Evolutionary conservation across 2,329 filamentous ascomycete genomes (phyloP).

Genomic region (Microdochium bolleyi): DNA sequence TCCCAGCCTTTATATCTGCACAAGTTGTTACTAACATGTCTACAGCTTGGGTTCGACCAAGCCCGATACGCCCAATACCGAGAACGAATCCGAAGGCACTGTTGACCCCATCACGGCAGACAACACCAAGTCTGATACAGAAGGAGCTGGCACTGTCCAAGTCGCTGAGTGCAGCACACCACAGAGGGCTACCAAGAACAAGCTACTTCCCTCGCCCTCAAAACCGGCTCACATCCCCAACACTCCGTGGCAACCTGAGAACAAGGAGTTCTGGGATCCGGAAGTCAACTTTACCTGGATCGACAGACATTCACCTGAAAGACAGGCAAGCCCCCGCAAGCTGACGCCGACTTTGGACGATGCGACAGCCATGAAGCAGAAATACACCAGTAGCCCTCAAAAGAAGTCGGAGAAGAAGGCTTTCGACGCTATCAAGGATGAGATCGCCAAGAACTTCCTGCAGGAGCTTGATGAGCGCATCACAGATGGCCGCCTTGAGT

Average conservation of each 20-base stretch:
- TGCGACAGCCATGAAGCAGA: conserved; percentile 18
- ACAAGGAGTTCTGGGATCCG: conserved; percentile 23
- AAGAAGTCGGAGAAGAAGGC: conserved; percentile 41
- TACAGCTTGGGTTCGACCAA: not conserved
- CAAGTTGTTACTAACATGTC: not conserved
- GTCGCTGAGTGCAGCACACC: not conserved
- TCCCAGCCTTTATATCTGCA: too few species aligned
- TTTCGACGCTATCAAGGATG: conserved; percentile 56
- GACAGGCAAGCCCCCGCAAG: conserved; percentile 11
- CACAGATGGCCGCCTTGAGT: conserved; percentile 48
- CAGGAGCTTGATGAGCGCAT: conserved; percentile 59
- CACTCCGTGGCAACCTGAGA: conserved; percentile 21
- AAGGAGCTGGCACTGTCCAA: not conserved
- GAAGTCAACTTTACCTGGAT: conserved; percentile 23
- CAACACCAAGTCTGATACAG: not conserved
- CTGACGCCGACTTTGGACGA: conserved; percentile 10
- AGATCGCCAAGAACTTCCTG: conserved; percentile 57
- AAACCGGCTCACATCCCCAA: conserved; percentile 16
- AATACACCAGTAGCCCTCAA: conserved; percentile 21
- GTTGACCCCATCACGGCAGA: not conserved
- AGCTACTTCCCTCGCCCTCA: conserved; percentile 12
- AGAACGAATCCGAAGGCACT: not conserved
- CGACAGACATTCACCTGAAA: conserved; percentile 21
- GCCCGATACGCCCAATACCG: not conserved
- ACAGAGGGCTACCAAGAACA: conserved; percentile 8